Conservation (phyloP, 805 yeast genomes). For the Candida succiphila region DNA sequence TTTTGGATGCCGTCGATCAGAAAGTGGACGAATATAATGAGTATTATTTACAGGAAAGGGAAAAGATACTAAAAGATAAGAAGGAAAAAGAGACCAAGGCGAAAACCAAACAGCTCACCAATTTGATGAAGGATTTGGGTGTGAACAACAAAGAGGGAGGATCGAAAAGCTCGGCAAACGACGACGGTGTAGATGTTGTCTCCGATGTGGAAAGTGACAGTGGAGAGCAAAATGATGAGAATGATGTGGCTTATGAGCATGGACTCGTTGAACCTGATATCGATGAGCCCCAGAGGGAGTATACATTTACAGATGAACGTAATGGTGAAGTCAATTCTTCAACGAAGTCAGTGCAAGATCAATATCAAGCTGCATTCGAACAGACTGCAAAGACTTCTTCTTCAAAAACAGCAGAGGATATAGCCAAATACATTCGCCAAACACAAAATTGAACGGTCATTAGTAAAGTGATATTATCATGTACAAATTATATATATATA, state of each 20-base stretch:
- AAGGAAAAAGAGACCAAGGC: slow-evolving; percentile 64
- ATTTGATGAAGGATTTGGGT: slow-evolving; percentile 83
- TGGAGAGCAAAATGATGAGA: slow-evolving; percentile 38
- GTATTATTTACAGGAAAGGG: slow-evolving; percentile 80
- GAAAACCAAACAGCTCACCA: slow-evolving; percentile 60
- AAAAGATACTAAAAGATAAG: slow-evolving; percentile 64
- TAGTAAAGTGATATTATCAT: not conserved
- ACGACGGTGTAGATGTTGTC: slow-evolving; percentile 35
- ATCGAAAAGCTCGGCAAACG: slow-evolving; percentile 9
- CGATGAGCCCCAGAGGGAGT: slow-evolving; percentile 42
- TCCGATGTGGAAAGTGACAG: slow-evolving; percentile 37
- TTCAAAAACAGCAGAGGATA: slow-evolving; percentile 60
- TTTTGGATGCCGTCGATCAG: slow-evolving; percentile 70
- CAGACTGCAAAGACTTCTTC: slow-evolving; percentile 50
- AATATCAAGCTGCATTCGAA: slow-evolving; percentile 69
- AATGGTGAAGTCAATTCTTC: slow-evolving; percentile 43
- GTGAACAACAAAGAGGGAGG: slow-evolving; percentile 29
- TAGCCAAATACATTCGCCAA: slow-evolving; percentile 48
- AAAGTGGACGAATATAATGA: slow-evolving; percentile 83
- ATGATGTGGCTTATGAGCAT: slow-evolving; percentile 26
- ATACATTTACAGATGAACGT: slow-evolving; percentile 59
- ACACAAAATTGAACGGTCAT: slow-evolving; percentile 9
- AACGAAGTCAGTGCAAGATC: slow-evolving; percentile 47
- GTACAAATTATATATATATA: not conserved
- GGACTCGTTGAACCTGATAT: slow-evolving; percentile 36